Evolutionary conservation across 1,139 yeast species (phyloP).

Genomic region (Debaryomyces udenii): DNA sequence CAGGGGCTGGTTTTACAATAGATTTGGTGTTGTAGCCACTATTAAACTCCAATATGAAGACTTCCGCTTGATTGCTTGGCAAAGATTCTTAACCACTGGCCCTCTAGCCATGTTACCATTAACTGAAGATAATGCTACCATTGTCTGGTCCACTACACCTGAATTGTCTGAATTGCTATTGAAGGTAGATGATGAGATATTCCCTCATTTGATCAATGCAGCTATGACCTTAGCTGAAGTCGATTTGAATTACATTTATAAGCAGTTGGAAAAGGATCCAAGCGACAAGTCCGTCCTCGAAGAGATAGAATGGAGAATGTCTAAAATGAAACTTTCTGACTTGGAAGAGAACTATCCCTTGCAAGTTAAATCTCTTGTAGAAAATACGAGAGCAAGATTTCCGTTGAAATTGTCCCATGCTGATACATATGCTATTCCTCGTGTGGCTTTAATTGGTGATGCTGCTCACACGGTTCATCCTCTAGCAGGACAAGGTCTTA

Average conservation of each 20-base stretch:
- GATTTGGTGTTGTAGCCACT: conserved; percentile 92
- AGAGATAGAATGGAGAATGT: conserved; percentile 76
- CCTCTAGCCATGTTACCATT: conserved; percentile 91
- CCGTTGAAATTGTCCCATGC: conserved; percentile 91
- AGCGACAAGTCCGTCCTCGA: conserved; percentile 55
- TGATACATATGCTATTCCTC: conserved; percentile 78
- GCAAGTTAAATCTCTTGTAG: conserved; percentile 56
- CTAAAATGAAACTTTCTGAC: conserved; percentile 41
- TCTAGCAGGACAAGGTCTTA: conserved; percentile 95
- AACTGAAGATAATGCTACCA: conserved; percentile 81
- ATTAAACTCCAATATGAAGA: conserved; percentile 74
- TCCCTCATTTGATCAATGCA: conserved; percentile 77
- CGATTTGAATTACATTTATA: conserved; percentile 44
- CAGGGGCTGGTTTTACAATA: conserved; percentile 89
- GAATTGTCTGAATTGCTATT: conserved; percentile 67
- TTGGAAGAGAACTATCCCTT: conserved; percentile 70
- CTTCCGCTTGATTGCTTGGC: conserved; percentile 81
- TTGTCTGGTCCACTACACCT: conserved; percentile 92
- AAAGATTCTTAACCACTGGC: conserved; percentile 87
- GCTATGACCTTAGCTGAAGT: conserved; percentile 69
- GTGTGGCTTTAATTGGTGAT: conserved; percentile 93
- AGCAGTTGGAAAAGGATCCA: conserved; percentile 34
- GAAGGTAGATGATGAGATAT: conserved; percentile 60
- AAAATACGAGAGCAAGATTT: conserved; percentile 78
- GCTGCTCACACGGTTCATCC: conserved; percentile 99